Evolutionary conservation across 495 filamentous ascomycete genomes (phyloP).

Genomic region (Neurospora intermedia): DNA sequence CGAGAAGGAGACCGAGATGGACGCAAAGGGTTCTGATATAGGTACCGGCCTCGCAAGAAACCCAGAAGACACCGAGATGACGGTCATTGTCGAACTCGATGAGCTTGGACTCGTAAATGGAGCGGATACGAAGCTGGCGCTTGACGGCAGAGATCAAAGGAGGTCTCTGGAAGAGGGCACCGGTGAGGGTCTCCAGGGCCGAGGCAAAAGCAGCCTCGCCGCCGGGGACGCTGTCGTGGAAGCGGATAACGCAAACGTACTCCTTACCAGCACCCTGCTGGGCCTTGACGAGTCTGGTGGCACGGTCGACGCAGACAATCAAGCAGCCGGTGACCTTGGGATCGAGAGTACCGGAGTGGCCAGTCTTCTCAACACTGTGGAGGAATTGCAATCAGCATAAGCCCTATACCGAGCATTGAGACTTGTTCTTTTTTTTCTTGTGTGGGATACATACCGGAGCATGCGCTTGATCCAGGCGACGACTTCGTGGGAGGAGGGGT

Average conservation of each 20-base stretch:
- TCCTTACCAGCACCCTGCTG: slow-evolving; percentile 94
- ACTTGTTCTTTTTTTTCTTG: neutral
- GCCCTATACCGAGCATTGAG: neutral
- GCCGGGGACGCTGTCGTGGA: slow-evolving; percentile 86
- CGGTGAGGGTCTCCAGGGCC: slow-evolving; percentile 88
- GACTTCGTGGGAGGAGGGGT: slow-evolving; percentile 95
- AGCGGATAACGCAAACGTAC: slow-evolving; percentile 71
- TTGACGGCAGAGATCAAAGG: slow-evolving; percentile 97
- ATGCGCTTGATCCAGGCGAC: slow-evolving; percentile 98
- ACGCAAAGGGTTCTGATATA: slow-evolving; percentile 98
- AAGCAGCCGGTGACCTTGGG: slow-evolving; percentile 74
- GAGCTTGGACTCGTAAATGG: slow-evolving; percentile 89
- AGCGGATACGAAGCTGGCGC: slow-evolving; percentile 92
- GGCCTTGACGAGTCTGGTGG: slow-evolving; percentile 92
- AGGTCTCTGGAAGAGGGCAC: slow-evolving; percentile 93
- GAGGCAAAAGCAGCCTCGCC: slow-evolving; percentile 81
- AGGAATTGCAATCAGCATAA: slow-evolving; percentile 12
- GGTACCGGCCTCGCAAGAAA: slow-evolving; percentile 95
- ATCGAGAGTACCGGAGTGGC: slow-evolving; percentile 94
- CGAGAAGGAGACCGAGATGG: slow-evolving; percentile 82
- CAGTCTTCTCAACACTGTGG: slow-evolving; percentile 82
- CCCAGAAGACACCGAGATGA: slow-evolving; percentile 98
- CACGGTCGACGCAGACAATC: slow-evolving; percentile 92
- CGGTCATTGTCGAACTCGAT: slow-evolving; percentile 97
- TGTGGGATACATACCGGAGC: slow-evolving; percentile 50